Conservation (phyloP, 768 basidiomycete species). For the Tremella mesenterica region DNA sequence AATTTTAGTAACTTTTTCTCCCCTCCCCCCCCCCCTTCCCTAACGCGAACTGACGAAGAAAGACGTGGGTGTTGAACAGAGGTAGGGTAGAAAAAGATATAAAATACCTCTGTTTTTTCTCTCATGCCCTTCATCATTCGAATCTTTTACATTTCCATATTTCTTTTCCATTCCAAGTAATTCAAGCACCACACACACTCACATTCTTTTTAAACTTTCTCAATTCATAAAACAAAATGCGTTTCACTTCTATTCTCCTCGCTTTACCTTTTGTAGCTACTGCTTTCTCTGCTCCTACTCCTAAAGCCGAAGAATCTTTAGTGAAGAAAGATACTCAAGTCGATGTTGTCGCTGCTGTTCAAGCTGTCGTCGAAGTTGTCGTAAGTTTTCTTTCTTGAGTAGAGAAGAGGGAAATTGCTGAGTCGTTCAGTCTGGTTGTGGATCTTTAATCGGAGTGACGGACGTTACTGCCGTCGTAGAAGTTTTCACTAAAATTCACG, state of each 20-base stretch:
- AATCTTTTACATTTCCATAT: not conserved
- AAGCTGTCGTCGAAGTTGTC: conserved; percentile 4
- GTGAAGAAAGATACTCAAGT: conserved; percentile 9
- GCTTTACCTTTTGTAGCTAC: conserved; percentile 13
- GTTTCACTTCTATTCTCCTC: conserved; percentile 11
- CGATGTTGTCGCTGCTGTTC: conserved; percentile 11
- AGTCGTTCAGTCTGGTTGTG: not conserved
- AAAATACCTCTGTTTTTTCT: not conserved
- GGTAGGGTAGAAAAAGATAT: not conserved
- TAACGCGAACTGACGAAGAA: no score
- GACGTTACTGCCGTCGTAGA: not conserved
- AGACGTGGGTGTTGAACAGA: no score
- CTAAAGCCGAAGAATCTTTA: no score
- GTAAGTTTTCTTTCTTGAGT: not conserved
- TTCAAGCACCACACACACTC: not conserved
- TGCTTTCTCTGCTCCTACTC: conserved; percentile 13
- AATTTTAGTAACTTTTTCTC: no score
- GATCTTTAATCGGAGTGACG: not conserved
- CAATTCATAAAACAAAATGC: conserved; percentile 3
- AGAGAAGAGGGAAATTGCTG: not conserved
- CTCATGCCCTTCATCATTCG: no score
- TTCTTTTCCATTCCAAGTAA: not conserved
- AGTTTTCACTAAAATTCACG: not conserved
- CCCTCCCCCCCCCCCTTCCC: no score
- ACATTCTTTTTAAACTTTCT: not conserved